Evolutionary conservation across 371 early-diverging fungal genomes (phyloP), one percentile per base, ranked within the genome.

Genomic region (Zychaea mexicana): DNA sequence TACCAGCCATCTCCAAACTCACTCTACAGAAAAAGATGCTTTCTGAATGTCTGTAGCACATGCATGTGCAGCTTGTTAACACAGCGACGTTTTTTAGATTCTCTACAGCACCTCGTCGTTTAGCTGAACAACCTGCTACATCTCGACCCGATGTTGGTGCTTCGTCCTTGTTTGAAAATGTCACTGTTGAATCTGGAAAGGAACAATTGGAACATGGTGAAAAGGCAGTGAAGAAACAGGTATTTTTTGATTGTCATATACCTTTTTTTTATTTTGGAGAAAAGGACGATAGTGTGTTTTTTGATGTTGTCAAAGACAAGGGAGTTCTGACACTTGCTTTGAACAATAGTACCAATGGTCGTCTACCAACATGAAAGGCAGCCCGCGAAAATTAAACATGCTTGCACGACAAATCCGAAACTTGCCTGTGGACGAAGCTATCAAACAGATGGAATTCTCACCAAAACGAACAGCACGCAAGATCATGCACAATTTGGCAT

Each of bases 361-460:
- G 27, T 90, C 93, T 2, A 77, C 79, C 61, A 88, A 91, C 65
- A 92, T 92, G 76, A 88, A 82, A 66, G 83, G 85, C 0, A 86
- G 90, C 47, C 92, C 94, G 31, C 89, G 87, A 46, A 96, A 97
- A 68, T 84, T 94, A 8, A 89, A 90, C 53, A 86, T 93, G 69
- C 81, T 98, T 36, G 95, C 95, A 13, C 90, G 93, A 67, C 91
- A 95, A 68, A 88, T 95, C 52, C 86, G 88, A 8, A 90, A 92
- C 13, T 77, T 94, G 62, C 71, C 90, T 26, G 73, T 98, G 10
- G 79, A 83, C 24, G 90, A 94, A 65, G 98, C 97, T 10, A 89
- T 94, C 61, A 71, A 79, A 30, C 96, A 98, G 76, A 92, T 97
- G 95, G 80, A 89, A 70, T 91, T 94, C 65, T 90, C 91, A 28